Conservation (phyloP, 257 asterid species). For the Verbena officinalis region DNA sequence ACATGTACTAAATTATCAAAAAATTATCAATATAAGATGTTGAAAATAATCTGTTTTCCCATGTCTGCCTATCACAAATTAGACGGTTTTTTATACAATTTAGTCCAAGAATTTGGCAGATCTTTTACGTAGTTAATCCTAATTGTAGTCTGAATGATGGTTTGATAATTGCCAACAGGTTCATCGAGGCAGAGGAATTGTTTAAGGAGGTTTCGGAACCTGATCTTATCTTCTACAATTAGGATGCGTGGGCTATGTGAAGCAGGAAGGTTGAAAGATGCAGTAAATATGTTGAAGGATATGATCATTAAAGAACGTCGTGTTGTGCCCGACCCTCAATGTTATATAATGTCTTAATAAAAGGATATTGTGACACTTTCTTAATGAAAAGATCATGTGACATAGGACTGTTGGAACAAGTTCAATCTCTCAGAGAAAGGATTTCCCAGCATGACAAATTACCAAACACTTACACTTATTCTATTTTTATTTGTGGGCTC, state of each 20-base stretch:
- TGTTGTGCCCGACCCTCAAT: conserved; percentile 69
- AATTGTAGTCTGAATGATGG: conserved; percentile 75
- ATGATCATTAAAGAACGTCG: conserved; percentile 82
- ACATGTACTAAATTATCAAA: no score
- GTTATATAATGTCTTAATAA: conserved; percentile 43
- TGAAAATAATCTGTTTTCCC: no score
- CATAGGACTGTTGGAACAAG: no score
- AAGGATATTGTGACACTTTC: no score
- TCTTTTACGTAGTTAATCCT: no score
- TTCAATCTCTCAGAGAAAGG: no score
- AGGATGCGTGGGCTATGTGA: conserved; percentile 68
- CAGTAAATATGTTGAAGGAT: conserved; percentile 56
- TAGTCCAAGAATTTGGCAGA: no score
- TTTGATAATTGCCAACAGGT: conserved; percentile 60
- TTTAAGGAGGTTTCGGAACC: conserved; percentile 58
- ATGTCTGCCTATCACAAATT: no score
- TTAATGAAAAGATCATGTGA: no score
- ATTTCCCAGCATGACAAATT: conserved; percentile 54
- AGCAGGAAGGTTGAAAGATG: conserved; percentile 66
- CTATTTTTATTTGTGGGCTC: conserved; percentile 76
- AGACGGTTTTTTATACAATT: no score
- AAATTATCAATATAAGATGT: no score
- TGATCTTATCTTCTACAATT: conserved; percentile 67
- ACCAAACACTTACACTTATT: conserved; percentile 66
- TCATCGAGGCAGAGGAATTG: conserved; percentile 67